A percentile compares a stretch with the other conserved stretches of the same genome.
These are phyloP conservation scores for Penicillium coffeae DNA, from an alignment of 495 filamentous ascomycete genomes.

Conservation along the genomic window DNA sequence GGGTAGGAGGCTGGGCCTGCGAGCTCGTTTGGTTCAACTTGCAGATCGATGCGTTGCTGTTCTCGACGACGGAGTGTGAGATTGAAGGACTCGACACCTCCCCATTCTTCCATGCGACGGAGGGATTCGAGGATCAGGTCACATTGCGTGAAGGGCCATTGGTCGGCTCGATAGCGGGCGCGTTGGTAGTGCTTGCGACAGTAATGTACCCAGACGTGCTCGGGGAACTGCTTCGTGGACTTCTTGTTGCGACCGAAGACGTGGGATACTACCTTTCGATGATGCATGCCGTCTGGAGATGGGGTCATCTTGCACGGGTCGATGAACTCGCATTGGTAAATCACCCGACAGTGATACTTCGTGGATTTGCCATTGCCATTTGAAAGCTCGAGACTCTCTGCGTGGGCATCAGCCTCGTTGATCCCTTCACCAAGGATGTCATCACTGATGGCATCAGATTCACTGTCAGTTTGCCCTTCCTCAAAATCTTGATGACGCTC, in stretches of 20 bases:
- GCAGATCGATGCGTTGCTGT: too few species aligned
- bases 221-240: constrained; percentile 63
- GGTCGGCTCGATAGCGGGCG: constrained; percentile 57
- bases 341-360: not conserved
- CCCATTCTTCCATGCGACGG: constrained; percentile 57
- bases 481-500: too few species aligned
- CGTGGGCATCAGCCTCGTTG: not conserved
- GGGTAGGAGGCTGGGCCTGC: too few species aligned
- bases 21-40: too few species aligned
- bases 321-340: constrained; percentile 18
- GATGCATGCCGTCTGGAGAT: constrained; percentile 18
- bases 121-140: constrained; percentile 57
- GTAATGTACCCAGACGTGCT: constrained; percentile 61
- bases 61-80: constrained; percentile 24
- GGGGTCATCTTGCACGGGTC: constrained; percentile 15
- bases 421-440: not conserved
- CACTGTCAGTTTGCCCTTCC: too few species aligned
- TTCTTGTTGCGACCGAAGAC: constrained; percentile 87
- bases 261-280: constrained; percentile 75
- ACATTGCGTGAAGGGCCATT: constrained; percentile 58
- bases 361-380: not conserved
- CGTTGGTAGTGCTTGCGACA: constrained; percentile 89
- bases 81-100: constrained; percentile 34
- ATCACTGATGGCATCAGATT: not conserved
- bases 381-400: not conserved